These are phyloP conservation scores for Cladorrhinum samala DNA, from an alignment of 495 filamentous ascomycete genomes.

Conservation along the genomic window DNA sequence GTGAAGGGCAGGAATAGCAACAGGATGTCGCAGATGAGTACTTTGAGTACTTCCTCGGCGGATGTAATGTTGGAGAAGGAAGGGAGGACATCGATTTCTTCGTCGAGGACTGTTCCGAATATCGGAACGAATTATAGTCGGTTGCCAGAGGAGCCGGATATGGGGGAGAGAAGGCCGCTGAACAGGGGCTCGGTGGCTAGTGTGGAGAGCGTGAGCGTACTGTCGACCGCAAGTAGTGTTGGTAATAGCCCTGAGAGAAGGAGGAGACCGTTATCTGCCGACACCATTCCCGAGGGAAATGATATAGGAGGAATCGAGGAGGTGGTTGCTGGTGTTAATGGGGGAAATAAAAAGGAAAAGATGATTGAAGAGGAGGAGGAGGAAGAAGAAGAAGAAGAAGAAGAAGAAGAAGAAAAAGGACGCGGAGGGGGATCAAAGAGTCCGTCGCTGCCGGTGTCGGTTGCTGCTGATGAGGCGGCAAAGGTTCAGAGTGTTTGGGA, in stretches of 20 bases:
- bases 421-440: not conserved
- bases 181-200: slow-evolving; percentile 1
- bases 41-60: slow-evolving; percentile 6
- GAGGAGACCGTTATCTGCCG: not conserved
- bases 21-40: slow-evolving; percentile 25
- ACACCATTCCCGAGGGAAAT: not conserved
- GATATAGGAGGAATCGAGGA: not conserved
- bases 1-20: slow-evolving; percentile 29
- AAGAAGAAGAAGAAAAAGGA: not conserved
- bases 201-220: not conserved
- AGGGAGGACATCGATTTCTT: not conserved
- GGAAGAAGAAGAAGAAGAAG: not conserved
- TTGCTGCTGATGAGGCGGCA: slow-evolving; percentile 6
- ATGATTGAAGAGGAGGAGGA: not conserved
- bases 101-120: not conserved
- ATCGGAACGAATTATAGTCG: not conserved
- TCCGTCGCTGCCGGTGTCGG: not conserved
- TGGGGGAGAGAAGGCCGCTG: not conserved
- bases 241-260: not conserved
- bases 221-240: not conserved
- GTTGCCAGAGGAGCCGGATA: not conserved
- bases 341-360: not conserved
- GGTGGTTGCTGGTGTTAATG: not conserved
- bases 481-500: slow-evolving; percentile 9
- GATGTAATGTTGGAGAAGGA: slow-evolving; percentile 14